These are phyloP conservation scores for Hericium alpestre DNA, from an alignment of 768 basidiomycete genomes.

Conservation along the genomic window DNA sequence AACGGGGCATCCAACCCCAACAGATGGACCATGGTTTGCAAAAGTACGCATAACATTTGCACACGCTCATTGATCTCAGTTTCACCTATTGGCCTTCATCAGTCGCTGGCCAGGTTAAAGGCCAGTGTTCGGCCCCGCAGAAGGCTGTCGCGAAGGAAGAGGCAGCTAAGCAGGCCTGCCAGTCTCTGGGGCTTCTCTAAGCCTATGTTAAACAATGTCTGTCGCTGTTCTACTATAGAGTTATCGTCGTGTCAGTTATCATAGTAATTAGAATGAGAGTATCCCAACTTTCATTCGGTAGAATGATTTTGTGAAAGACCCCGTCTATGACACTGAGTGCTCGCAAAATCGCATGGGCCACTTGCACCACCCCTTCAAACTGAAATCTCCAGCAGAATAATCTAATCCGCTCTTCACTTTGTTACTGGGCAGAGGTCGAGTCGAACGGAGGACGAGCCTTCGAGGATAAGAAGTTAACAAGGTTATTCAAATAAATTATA, in stretches of 20 bases:
- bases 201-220: background rate
- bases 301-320: no score
- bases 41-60: slow-evolving; percentile 13
- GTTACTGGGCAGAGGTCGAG: background rate
- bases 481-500: background rate
- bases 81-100: no score
- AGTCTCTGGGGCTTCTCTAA: slow-evolving; percentile 8
- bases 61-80: no score
- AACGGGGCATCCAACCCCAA: slow-evolving; percentile 1
- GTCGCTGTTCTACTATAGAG: no score
- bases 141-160: slow-evolving; percentile 29
- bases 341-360: no score
- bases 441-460: background rate
- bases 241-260: no score
- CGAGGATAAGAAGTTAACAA: background rate
- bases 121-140: slow-evolving; percentile 32
- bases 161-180: slow-evolving; percentile 21
- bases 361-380: no score
- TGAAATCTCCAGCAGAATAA: no score
- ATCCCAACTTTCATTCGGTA: no score
- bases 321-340: no score
- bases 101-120: slow-evolving; percentile 24
- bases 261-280: no score
- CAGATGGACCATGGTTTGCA: slow-evolving; percentile 6
- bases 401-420: no score